Base-by-base conservation (phyloP, 192 early-diverging fungal genomes). In the Entomortierella lignicola region DNA sequence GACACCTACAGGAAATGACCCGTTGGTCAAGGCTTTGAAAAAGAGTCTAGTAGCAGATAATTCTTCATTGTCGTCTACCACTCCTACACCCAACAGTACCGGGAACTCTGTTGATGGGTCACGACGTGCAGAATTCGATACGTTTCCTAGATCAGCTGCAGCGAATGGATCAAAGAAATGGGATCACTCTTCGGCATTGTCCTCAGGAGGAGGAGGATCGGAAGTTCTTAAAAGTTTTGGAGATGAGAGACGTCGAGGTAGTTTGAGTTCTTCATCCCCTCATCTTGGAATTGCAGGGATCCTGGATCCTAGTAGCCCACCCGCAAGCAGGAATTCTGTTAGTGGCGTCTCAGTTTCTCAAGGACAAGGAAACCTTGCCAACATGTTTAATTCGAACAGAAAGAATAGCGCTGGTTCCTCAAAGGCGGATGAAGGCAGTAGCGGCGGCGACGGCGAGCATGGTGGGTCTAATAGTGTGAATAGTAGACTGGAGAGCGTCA, bases 261-360 rank as follows among this genome's bases (percentile, higher is more conserved):
- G 31, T n/a, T 42, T 56, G 25, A 51, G 44, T 17, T 54, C 62
- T 5, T 70, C 62, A 8, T 79, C 75, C 7, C 48, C 75, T 10
- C 75, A 70, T 60, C 18, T 70, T 21, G 75, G 75, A 13, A 79
- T 79, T 20, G 68, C 66, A 11, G 75, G 75, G 0, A 79, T 79
- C 26, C 30, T 79, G 48, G 75, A 79, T 15, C 62, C 51, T 21
- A 51, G 51, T 26, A 69, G 41, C 53, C 20, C 43, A 23, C 44
- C 63, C 20, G 59, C 72, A 20, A 47, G 57, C 8, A 27, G 58
- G 1, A 63, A 60, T 23, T 27, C 71, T 37, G 37, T 60, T 13
- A 54, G 60, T 10, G 61, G 68, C 13, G 57, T 27, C 7, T 57
- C 67, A 7, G 55, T 71, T 12, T 63, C 60, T 23, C 61, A 63